phyloP scores from a whole-genome alignment of 2,329 filamentous ascomycete species.

The Fusarium drepaniforme region DNA sequence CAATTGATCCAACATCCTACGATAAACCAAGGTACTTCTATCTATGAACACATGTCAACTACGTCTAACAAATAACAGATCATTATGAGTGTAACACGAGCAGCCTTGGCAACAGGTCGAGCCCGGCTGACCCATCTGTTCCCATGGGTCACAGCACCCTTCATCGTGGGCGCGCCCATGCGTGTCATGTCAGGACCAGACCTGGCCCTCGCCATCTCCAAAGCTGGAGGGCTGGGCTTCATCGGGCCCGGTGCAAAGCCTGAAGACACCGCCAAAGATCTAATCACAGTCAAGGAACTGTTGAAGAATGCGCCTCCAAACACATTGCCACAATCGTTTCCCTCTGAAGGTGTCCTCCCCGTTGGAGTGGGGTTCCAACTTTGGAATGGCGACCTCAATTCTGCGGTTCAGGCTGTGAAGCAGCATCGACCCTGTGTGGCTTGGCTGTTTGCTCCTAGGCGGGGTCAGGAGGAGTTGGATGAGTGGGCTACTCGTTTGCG shows the following conservation, averaged over 20 bases:
- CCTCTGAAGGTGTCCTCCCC: constrained; percentile 48
- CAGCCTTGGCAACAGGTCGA: neutral
- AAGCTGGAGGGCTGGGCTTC: constrained; percentile 76
- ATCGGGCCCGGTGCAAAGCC: constrained; percentile 55
- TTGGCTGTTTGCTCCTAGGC: constrained; percentile 58
- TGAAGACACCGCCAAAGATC: constrained; percentile 45
- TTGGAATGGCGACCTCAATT: constrained; percentile 58
- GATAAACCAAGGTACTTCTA: neutral
- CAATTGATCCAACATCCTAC: neutral
- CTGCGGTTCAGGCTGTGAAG: constrained; percentile 46
- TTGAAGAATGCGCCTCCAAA: constrained; percentile 25
- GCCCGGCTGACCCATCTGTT: constrained; percentile 20
- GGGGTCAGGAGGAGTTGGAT: constrained; percentile 52
- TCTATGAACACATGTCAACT: neutral
- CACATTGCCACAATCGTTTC: constrained; percentile 17
- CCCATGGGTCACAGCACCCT: constrained; percentile 52
- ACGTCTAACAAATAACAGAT: neutral
- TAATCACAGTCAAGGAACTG: constrained; percentile 45
- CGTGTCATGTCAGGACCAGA: constrained; percentile 67
- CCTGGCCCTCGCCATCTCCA: constrained; percentile 73
- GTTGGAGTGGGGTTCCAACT: constrained; percentile 58
- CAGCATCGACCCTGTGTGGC: constrained; percentile 52
- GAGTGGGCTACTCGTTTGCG: constrained; percentile 61
- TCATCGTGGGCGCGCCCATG: constrained; percentile 77
- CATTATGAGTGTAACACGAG: constrained; percentile 20